Percentiles rank a stretch among this genome's conserved stretches.
These are phyloP conservation scores for Penicillium canescens DNA, from an alignment of 495 filamentous ascomycete genomes.

Conservation along the genomic window DNA sequence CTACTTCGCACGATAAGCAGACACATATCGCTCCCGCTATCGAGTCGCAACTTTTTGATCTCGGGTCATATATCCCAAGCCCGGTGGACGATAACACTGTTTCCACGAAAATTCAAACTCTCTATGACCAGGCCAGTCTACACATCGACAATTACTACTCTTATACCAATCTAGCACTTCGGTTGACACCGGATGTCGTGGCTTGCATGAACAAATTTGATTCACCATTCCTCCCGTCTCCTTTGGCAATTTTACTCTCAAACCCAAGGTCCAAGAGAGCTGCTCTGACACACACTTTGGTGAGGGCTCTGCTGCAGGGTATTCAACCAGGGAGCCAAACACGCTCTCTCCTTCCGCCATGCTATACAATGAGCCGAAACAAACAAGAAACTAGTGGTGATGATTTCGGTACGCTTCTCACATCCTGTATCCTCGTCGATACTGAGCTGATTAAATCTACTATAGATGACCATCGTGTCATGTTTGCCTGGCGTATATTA, in stretches of 20 bases:
- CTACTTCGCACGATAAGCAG: background rate
- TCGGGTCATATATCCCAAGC: constrained; percentile 14
- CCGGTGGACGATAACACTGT: constrained; percentile 27
- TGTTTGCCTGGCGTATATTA: constrained; percentile 31
- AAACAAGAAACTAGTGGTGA: background rate
- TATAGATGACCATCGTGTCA: constrained; percentile 3
- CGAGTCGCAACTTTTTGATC: background rate
- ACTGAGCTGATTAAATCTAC: background rate
- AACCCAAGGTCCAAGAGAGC: constrained; percentile 12
- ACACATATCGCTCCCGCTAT: too few species aligned
- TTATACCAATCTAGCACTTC: background rate
- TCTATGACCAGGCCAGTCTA: constrained; percentile 28
- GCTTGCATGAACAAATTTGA: constrained; percentile 14
- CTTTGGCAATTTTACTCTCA: constrained; percentile 13
- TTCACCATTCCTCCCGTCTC: constrained; percentile 11
- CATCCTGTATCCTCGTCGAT: background rate
- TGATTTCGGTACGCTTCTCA: background rate
- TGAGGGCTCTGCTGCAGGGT: constrained; percentile 12
- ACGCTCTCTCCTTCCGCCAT: constrained; percentile 16
- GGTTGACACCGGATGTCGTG: background rate
- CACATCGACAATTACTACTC: constrained; percentile 36
- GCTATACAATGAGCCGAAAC: constrained; percentile 5
- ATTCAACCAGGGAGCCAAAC: constrained; percentile 13
- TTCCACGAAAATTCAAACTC: constrained; percentile 12
- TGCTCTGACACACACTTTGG: constrained; percentile 22